Percentiles rank a stretch among this genome's conserved stretches.
phyloP scores from a whole-genome alignment of 1,284 basidiomycete species.

The Pyrrhoderma noxium region DNA sequence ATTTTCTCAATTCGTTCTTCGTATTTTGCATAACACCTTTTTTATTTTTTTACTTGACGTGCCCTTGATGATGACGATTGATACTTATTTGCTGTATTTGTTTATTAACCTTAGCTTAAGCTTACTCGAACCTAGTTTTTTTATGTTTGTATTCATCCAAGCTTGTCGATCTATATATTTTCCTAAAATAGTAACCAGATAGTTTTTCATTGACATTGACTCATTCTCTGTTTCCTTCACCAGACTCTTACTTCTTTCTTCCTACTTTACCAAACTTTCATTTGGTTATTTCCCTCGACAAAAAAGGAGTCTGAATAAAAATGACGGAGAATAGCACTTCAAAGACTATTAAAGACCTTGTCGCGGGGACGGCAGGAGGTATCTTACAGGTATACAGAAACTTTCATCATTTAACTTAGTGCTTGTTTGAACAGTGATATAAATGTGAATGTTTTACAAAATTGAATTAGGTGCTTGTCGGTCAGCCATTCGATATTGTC shows the following conservation, averaged over 20 bases:
- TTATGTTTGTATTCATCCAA: no score
- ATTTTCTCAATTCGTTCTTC: no score
- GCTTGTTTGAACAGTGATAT: slow-evolving; percentile 10
- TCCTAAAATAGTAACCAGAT: not conserved
- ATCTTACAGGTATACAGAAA: slow-evolving; percentile 36
- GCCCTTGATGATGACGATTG: not conserved
- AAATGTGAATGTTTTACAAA: slow-evolving; percentile 8
- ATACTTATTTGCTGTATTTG: no score
- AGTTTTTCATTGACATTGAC: slow-evolving; percentile 3
- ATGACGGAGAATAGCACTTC: slow-evolving; percentile 15
- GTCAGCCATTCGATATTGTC: slow-evolving; percentile 95
- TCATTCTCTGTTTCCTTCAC: not conserved
- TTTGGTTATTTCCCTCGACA: not conserved
- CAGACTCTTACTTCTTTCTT: not conserved
- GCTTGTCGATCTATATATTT: not conserved
- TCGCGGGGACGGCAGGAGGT: slow-evolving; percentile 41
- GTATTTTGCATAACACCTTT: no score
- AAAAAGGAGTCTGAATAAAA: not conserved
- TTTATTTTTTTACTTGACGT: no score
- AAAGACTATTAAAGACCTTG: slow-evolving; percentile 34
- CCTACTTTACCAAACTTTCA: not conserved
- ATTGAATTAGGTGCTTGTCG: slow-evolving; percentile 66
- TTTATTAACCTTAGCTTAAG: no score
- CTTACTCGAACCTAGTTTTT: no score
- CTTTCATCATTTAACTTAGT: not conserved